A percentile compares a stretch with the other conserved stretches of the same genome.
Evolutionary conservation across 192 early-diverging fungal species (phyloP).

Genomic region (Coemansia sp.): DNA sequence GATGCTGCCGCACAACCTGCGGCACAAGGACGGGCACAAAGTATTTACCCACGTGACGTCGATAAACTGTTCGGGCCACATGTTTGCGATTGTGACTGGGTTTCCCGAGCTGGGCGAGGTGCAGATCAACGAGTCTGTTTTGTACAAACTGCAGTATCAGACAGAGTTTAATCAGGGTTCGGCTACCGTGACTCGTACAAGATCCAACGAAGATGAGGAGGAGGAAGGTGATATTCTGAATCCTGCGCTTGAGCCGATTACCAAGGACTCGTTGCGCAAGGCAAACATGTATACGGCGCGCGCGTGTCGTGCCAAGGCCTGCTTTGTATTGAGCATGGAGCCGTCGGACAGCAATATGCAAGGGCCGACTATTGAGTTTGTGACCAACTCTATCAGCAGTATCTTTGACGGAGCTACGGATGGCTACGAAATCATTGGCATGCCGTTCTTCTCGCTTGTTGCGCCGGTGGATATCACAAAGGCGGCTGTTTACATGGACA

Average conservation of each 20-base stretch:
- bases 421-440: conserved; percentile 35
- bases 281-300: conserved; percentile 47
- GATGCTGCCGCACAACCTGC: conserved; percentile 46
- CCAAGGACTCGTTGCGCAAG: conserved; percentile 30
- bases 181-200: neutral
- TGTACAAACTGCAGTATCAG: conserved; percentile 48
- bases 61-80: conserved; percentile 45
- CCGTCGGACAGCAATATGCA: neutral
- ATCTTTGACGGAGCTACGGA: conserved; percentile 37
- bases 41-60: conserved; percentile 35
- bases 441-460: conserved; percentile 39
- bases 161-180: conserved; percentile 9
- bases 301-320: conserved; percentile 39
- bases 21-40: conserved; percentile 14
- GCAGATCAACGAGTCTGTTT: conserved; percentile 21
- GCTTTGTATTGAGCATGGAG: conserved; percentile 25
- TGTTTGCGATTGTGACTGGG: conserved; percentile 32
- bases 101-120: conserved; percentile 42
- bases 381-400: conserved; percentile 40
- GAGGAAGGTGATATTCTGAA: neutral
- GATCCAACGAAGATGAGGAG: neutral
- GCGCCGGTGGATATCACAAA: conserved; percentile 26
- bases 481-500: conserved; percentile 37
- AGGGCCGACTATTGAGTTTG: conserved; percentile 40
- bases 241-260: conserved; percentile 14